Conservation (phyloP, 345 rosid species). For the Citrus maxima region DNA sequence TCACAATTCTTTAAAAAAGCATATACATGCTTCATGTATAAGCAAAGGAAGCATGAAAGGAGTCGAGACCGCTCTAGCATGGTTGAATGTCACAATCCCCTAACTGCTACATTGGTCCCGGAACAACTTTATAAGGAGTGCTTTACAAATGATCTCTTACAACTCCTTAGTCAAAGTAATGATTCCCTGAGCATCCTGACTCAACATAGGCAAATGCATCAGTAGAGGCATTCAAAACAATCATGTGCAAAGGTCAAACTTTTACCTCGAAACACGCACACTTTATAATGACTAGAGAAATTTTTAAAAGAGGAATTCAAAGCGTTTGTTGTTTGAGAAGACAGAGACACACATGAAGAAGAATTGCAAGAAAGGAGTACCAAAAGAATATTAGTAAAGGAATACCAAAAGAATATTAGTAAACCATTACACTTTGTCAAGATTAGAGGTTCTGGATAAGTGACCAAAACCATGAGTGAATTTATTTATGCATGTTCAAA, state of each 20-base stretch:
- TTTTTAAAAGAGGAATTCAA: background rate
- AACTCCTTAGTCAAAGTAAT: background rate
- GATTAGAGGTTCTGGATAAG: background rate
- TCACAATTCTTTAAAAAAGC: background rate
- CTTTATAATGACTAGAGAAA: background rate
- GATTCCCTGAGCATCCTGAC: background rate
- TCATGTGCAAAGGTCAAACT: background rate
- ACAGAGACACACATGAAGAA: background rate
- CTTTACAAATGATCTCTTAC: background rate
- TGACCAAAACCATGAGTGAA: background rate
- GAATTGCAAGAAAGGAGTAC: background rate
- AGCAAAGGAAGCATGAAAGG: background rate
- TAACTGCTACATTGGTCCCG: background rate
- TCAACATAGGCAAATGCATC: background rate
- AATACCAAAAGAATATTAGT: background rate
- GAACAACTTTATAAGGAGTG: background rate
- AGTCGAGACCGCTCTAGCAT: background rate
- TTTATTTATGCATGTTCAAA: too few species aligned
- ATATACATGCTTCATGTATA: background rate
- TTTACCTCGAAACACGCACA: background rate
- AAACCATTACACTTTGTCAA: background rate
- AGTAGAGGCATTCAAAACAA: background rate
- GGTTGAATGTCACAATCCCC: background rate
- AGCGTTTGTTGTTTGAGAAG: background rate
- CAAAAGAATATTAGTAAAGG: background rate